Conservation (phyloP, 2,329 filamentous ascomycete species). For the Beauveria sp. region DNA sequence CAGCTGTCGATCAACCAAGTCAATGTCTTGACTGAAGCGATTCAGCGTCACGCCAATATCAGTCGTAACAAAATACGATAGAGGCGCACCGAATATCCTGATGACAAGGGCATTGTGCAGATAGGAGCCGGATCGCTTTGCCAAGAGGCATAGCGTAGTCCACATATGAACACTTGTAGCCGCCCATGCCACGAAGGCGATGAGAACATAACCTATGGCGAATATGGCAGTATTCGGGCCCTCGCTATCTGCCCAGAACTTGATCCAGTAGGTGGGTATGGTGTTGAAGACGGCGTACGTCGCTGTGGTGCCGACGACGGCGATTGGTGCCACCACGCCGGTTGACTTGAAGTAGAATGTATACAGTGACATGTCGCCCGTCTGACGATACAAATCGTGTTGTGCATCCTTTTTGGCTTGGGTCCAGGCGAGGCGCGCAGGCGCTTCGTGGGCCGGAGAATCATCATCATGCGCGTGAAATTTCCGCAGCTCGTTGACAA, state of each 20-base stretch:
- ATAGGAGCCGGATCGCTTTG: conserved; percentile 27
- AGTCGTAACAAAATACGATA: conserved; percentile 31
- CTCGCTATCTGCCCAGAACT: conserved; percentile 29
- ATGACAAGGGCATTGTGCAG: conserved; percentile 16
- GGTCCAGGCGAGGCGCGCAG: neutral
- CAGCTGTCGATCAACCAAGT: conserved; percentile 31
- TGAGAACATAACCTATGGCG: conserved; percentile 27
- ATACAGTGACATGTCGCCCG: conserved; percentile 30
- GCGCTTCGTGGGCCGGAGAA: neutral
- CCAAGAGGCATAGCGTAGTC: conserved; percentile 25
- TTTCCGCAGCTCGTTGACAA: conserved; percentile 1
- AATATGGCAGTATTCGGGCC: conserved; percentile 22
- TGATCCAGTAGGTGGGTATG: conserved; percentile 31
- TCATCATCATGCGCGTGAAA: neutral
- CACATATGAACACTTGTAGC: conserved; percentile 20
- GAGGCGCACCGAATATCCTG: conserved; percentile 22
- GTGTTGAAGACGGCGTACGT: conserved; percentile 27
- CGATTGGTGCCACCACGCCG: conserved; percentile 19
- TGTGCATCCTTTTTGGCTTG: conserved; percentile 6
- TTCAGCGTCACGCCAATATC: conserved; percentile 33
- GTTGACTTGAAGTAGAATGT: conserved; percentile 26
- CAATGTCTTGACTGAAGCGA: conserved; percentile 34
- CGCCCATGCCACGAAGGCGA: conserved; percentile 26
- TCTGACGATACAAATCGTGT: conserved; percentile 10
- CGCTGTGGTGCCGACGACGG: conserved; percentile 20